phyloP scores from a whole-genome alignment of 805 yeast species.

The Sungouiozyma intestinalis region DNA sequence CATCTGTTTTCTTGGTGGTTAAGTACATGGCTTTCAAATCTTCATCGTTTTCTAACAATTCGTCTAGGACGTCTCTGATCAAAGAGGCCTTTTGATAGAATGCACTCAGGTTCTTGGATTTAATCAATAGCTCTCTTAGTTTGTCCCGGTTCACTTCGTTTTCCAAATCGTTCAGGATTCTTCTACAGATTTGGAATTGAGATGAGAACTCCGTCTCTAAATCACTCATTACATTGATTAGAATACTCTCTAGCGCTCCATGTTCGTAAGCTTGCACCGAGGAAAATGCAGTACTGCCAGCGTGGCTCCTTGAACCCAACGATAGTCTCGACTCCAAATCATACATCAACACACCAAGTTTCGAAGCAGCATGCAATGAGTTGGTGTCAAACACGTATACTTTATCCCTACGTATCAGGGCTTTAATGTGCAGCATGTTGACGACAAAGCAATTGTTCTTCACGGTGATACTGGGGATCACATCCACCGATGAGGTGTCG shows the following conservation, averaged over 20 bases:
- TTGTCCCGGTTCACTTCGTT: slow-evolving; percentile 68
- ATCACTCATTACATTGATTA: slow-evolving; percentile 69
- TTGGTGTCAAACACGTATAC: slow-evolving; percentile 74
- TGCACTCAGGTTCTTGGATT: slow-evolving; percentile 58
- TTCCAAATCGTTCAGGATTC: slow-evolving; percentile 60
- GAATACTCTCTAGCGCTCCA: slow-evolving; percentile 69
- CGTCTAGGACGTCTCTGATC: slow-evolving; percentile 75
- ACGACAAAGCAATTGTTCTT: slow-evolving; percentile 68
- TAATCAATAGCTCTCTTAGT: slow-evolving; percentile 60
- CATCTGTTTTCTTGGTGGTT: slow-evolving; percentile 29
- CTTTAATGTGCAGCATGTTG: slow-evolving; percentile 79
- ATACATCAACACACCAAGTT: slow-evolving; percentile 68
- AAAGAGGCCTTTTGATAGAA: slow-evolving; percentile 68
- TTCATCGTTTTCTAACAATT: slow-evolving; percentile 76
- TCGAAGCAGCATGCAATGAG: slow-evolving; percentile 46
- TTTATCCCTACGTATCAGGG: slow-evolving; percentile 67
- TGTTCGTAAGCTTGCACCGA: slow-evolving; percentile 56
- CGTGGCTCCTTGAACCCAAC: slow-evolving; percentile 11
- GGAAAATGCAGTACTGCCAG: not conserved
- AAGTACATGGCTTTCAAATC: slow-evolving; percentile 74
- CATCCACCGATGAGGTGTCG: slow-evolving; percentile 62
- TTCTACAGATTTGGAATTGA: slow-evolving; percentile 49
- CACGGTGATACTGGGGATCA: slow-evolving; percentile 82
- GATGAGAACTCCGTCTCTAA: slow-evolving; percentile 64
- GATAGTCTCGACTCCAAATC: slow-evolving; percentile 67